Base-by-base conservation (phyloP, 371 early-diverging fungal species). In the Syncephalastrum monosporum region DNA sequence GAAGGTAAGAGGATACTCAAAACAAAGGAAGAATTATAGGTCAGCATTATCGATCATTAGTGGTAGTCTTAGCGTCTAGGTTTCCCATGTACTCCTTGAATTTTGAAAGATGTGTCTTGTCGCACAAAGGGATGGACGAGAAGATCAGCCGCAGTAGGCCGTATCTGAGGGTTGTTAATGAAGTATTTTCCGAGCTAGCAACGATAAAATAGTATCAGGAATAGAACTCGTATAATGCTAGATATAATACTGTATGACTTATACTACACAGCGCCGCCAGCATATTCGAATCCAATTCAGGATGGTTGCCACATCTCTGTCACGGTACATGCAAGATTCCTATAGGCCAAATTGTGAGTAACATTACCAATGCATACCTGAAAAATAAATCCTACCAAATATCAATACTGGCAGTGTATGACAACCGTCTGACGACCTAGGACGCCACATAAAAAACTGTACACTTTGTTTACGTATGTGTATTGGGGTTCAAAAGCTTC, bases 231-330 rank as follows among this genome's bases (percentile, higher is more conserved):
- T 44, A 21, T 44, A 3, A 5, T n/a, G 51, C 27, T 19, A 27
- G 17, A 14, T 59, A 21, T 24, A 19, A 24, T 13, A 24, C 12
- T 14, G 21, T 21, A 21, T 21, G 21, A 59, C 66, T 65, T 59
- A 83, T 79, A 61, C 82, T 83, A 68, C 89, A 94, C 56, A 95
- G 81, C 4, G 96, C 94, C 64, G 93, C 91, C 64, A 92, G 82
- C 73, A 93, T 92, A 52, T 89, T 87, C 21, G 90, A 75, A 27
- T 90, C 84, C 17, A 91, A 81, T 90, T 94, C 96, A n/a, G 98
- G 98, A 65, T 95, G 95, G 4, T 79, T 75, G 7, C 92, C 94
- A 77, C 98, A 98, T 98, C 79, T 98, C 98, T 33, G 95, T 86
- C 0, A 94, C 88, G n/a, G 96, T 84, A 69, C 98, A 97, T 7